A percentile compares a stretch with the other conserved stretches of the same genome.
These are phyloP conservation scores for Calonectria ilicicola DNA, from an alignment of 2,329 filamentous ascomycete species.

Conservation along the genomic window DNA sequence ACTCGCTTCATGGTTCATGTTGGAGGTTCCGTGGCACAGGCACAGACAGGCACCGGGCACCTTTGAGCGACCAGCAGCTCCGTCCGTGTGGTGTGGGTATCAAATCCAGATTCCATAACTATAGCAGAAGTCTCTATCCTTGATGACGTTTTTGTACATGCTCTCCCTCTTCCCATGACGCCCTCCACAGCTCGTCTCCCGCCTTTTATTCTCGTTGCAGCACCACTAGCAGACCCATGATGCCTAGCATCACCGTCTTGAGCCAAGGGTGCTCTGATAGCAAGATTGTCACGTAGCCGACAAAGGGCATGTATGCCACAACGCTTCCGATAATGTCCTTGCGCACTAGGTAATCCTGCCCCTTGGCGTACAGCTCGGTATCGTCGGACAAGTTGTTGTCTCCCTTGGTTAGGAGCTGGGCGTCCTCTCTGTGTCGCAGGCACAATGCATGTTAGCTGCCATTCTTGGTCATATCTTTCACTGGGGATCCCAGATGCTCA, in stretches of 20 bases:
- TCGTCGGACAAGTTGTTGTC: slow-evolving; percentile 97
- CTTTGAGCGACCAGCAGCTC: no score
- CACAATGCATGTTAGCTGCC: slow-evolving; percentile 15
- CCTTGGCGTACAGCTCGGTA: slow-evolving; percentile 85
- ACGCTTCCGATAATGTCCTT: slow-evolving; percentile 95
- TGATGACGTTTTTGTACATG: slow-evolving; percentile 13
- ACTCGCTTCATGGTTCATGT: background rate
- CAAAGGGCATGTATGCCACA: slow-evolving; percentile 90
- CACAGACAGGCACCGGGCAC: background rate
- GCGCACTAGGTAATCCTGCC: slow-evolving; percentile 88
- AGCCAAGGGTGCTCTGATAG: slow-evolving; percentile 96
- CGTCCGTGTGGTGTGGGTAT: slow-evolving; percentile 14
- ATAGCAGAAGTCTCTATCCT: slow-evolving; percentile 14
- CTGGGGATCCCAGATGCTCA: background rate
- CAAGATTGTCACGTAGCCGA: slow-evolving; percentile 97
- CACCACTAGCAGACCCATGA: slow-evolving; percentile 95
- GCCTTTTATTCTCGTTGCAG: slow-evolving; percentile 82
- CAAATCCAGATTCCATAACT: slow-evolving; percentile 16
- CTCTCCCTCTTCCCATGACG: background rate
- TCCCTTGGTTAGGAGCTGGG: slow-evolving; percentile 92
- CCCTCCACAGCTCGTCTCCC: background rate
- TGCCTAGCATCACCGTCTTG: slow-evolving; percentile 92
- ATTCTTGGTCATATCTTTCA: background rate
- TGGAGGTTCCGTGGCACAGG: background rate
- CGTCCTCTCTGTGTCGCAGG: slow-evolving; percentile 56